Evolutionary conservation across 2,329 filamentous ascomycete species (phyloP), one percentile per base, ranked within the genome.

Genomic region (Bipolaris zeicola): DNA sequence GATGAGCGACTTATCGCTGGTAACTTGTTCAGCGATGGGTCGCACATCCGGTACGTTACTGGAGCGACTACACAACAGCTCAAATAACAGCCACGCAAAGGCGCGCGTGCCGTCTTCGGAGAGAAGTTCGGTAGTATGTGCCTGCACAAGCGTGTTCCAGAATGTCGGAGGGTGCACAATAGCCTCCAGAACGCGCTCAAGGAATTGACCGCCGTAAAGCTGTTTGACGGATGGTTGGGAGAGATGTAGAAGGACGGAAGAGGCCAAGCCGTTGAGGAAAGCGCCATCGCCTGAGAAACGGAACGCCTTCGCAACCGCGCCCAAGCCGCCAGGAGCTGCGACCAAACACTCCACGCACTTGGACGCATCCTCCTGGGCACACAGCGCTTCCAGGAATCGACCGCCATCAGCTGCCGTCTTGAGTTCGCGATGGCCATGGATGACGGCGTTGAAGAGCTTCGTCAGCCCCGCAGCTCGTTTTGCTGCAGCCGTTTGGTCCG

Each of bases 121-220:
- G 6, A 79, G 69, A 1, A 55, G 41, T 1, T 61, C 58, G 6
- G 65, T 44, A 26, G 67, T 39, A 28, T 73, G 64, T 3, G 69
- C 66, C 0, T 72, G 57, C 16, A 82, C 38, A 1, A 86, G 64
- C 0, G 78, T 76, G 14, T 78, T 76, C 86, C 86, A 88, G 11
- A 87, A 76, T 0, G 81, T 82, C 0, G 80, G 79, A 0, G 86
- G 85, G 1, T 83, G 73, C 1, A 83, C 69, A 2, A 87, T 73
- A 0, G 74, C 71, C 0, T 76, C 57, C 1, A 87, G 65, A 2
- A 87, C 45, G 13, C 79, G 72, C 31, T 76, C 72, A 2, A 87
- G 72, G 37, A 85, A 77, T 11, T 80, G 74, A 0, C 85, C 85
- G 48, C 78, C 77, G 51, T 78, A 81, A 2, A 86, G 64, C 26